Conservation (phyloP, 2,329 filamentous ascomycete species). For the Lecanicillium sp. region DNA sequence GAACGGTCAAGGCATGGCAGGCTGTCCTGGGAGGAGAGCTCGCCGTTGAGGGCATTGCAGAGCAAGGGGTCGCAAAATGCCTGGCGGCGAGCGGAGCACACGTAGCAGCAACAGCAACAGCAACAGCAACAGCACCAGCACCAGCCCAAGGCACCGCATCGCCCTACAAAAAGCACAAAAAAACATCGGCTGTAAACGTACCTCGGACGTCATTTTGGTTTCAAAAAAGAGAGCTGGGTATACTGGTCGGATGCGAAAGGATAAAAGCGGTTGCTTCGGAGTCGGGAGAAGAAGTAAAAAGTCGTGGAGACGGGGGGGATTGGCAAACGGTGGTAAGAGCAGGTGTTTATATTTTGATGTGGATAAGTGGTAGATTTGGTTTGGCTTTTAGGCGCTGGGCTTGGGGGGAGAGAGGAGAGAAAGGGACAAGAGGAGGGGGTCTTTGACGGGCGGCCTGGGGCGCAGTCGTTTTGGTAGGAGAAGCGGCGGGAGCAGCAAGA, state of each 20-base stretch:
- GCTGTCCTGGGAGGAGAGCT: conserved; percentile 14
- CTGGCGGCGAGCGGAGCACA: too few species aligned
- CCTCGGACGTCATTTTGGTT: conserved; percentile 53
- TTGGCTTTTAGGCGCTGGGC: too few species aligned
- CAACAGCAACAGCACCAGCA: too few species aligned
- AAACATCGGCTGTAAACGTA: conserved; percentile 34
- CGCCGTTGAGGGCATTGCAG: too few species aligned
- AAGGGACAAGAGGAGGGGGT: conserved; percentile 5
- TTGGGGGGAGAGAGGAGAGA: conserved; percentile 6
- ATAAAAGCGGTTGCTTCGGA: conserved; percentile 3
- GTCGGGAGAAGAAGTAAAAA: conserved; percentile 9
- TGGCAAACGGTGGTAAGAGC: conserved; percentile 15
- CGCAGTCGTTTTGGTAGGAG: conserved; percentile 1
- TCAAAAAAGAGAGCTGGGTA: conserved; percentile 9
- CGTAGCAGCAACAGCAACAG: too few species aligned
- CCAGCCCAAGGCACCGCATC: too few species aligned
- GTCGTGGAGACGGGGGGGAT: conserved; percentile 13
- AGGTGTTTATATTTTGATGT: conserved; percentile 23
- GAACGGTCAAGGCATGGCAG: neutral
- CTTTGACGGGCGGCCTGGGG: conserved; percentile 9
- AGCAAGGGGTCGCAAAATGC: too few species aligned
- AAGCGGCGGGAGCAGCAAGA: neutral
- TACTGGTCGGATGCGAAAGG: conserved; percentile 9
- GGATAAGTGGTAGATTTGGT: conserved; percentile 15
- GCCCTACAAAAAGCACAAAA: too few species aligned